Evolutionary conservation across 805 yeast species (phyloP).

Genomic region (Zygoascus biomembranicola): DNA sequence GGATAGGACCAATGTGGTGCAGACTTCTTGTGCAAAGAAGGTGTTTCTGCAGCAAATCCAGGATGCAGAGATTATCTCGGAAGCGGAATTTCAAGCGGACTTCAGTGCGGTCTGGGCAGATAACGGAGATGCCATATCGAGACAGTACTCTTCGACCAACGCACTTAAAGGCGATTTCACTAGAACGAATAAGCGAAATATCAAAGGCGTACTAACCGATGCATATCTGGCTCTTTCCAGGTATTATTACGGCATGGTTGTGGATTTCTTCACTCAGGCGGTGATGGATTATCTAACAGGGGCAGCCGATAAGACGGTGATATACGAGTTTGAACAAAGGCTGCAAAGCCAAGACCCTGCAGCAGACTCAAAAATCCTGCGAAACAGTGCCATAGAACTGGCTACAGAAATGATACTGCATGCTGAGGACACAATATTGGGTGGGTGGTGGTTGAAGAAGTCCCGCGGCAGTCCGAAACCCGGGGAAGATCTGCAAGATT

Average conservation of each 20-base stretch:
- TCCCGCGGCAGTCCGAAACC: conserved; percentile 11
- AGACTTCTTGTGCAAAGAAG: conserved; percentile 30
- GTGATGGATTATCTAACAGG: conserved; percentile 37
- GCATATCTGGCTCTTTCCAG: conserved; percentile 36
- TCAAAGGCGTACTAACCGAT: conserved; percentile 36
- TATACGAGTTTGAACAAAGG: conserved; percentile 36
- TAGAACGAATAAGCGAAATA: conserved; percentile 35
- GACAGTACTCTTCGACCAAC: conserved; percentile 51
- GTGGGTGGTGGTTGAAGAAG: conserved; percentile 30
- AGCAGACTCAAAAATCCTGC: conserved; percentile 23
- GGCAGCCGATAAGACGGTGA: conserved; percentile 27
- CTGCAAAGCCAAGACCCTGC: conserved; percentile 22
- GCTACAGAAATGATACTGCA: conserved; percentile 18
- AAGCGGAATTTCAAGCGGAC: conserved; percentile 15
- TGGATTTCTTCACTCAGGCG: conserved; percentile 39
- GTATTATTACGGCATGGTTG: conserved; percentile 37
- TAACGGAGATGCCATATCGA: conserved; percentile 59
- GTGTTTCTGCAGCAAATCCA: conserved; percentile 23
- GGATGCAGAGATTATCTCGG: conserved; percentile 4
- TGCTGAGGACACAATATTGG: conserved; percentile 21
- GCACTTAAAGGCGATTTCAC: conserved; percentile 46
- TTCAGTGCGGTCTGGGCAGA: conserved; percentile 51
- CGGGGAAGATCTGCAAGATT: conserved; percentile 15
- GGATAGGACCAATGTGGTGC: conserved; percentile 50
- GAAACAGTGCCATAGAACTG: conserved; percentile 19